Conservation (phyloP, 108 stramenopile genomes). For the Cyclotella baltica region DNA sequence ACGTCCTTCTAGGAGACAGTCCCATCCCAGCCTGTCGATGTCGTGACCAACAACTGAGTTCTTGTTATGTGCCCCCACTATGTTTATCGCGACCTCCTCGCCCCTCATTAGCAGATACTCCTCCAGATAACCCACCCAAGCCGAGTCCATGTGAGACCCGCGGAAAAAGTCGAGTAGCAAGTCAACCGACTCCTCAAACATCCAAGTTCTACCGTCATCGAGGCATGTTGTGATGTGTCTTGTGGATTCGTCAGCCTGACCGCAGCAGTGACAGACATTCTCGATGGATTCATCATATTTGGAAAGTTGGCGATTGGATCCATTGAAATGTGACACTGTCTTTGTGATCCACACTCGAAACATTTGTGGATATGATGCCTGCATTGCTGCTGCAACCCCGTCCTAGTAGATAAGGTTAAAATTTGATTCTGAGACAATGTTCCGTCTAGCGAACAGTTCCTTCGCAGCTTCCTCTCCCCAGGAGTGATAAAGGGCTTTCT, state of each 20-base stretch:
- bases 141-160: not conserved
- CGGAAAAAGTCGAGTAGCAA: not conserved
- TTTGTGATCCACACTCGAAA: conserved; percentile 1
- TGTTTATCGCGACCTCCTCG: not conserved
- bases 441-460: not conserved
- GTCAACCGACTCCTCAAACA: not conserved
- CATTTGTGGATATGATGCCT: conserved; percentile 9
- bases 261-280: conserved; percentile 6
- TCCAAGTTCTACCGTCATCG: not conserved
- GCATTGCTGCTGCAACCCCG: not conserved
- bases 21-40: conserved; percentile 1
- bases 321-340: not conserved
- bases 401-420: conserved; percentile 14
- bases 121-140: not conserved
- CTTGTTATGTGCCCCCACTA: not conserved
- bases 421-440: not conserved
- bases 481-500: not conserved
- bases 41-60: not conserved
- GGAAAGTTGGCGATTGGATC: not conserved
- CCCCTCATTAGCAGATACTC: not conserved
- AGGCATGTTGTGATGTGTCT: not conserved
- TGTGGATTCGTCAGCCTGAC: not conserved
- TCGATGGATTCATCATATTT: not conserved
- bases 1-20: not conserved
- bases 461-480: conserved; percentile 7